Base-by-base conservation (phyloP, 2,329 filamentous ascomycete genomes). In the Westerdykella sp. region DNA sequence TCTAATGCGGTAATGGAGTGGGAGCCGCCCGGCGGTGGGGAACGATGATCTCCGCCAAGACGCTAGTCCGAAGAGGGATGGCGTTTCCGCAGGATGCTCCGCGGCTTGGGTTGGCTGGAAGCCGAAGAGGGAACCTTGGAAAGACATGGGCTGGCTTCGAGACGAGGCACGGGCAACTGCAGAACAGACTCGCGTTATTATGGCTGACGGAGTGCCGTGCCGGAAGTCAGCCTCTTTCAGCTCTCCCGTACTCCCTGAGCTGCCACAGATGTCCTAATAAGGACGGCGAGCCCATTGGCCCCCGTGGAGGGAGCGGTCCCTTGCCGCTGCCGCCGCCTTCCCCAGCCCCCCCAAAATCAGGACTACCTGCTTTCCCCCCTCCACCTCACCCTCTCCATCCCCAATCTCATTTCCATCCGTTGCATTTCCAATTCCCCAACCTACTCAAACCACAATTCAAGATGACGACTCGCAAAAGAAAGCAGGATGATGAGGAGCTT, bases 401-500 rank as follows among this genome's bases (percentile, higher is more conserved):
- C 37, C 42, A 35, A 39, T 10, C 44, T 34, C 34, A 28, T 37
- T 35, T 9, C 32, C 32, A 28, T 37, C 35, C 35, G 42, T 43
- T 39, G 11, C 15, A 16, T 45, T 38, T 14, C 16, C 32, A 14
- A 15, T 38, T 13, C 9, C 9, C 37, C 39, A 46, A 39, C 42
- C 23, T 14, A 32, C 39, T 25, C 37, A 37, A 14, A 3, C 7
- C 37, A 18, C 42, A 41, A 14, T 37, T 32, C 53, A 45, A 40
- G 46, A 68, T 70, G 69, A 66, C 68, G 34, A 71, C 68, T 39
- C 67, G 69, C 53, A 71, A 71, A 57, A 65, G 68, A 50, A 71
- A 70, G 63, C 65, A 69, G 43, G 66, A 68, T 14, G 61, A 62
- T 39, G 63, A 65, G 38, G 65, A 72, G 64, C 66, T 72, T 43